Evolutionary conservation across 495 filamentous ascomycete genomes (phyloP).

Genomic region (Hypoxylon crocopeplum): DNA sequence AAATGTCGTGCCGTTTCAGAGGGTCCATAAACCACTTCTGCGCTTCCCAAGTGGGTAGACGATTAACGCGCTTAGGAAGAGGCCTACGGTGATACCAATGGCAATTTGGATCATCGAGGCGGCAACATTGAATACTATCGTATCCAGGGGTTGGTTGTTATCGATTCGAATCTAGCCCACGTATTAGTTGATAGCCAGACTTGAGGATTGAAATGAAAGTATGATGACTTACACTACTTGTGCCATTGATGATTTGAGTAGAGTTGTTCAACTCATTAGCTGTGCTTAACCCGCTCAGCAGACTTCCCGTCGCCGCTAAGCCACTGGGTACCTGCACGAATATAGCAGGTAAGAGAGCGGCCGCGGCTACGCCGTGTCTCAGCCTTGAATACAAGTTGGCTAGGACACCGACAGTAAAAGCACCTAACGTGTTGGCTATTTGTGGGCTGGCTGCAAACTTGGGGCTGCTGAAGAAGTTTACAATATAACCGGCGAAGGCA

Average conservation of each 20-base stretch:
- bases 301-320: constrained; percentile 80
- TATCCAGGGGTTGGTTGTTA: constrained; percentile 53
- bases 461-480: constrained; percentile 78
- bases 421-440: constrained; percentile 83
- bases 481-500: constrained; percentile 82
- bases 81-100: constrained; percentile 89
- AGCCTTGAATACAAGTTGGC: constrained; percentile 88
- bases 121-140: constrained; percentile 81
- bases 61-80: constrained; percentile 84
- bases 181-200: constrained; percentile 5
- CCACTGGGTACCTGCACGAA: constrained; percentile 95
- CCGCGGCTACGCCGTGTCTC: constrained; percentile 84
- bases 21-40: constrained; percentile 87
- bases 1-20: constrained; percentile 55
- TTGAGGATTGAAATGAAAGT: neutral
- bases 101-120: constrained; percentile 91
- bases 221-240: constrained; percentile 30
- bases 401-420: constrained; percentile 82
- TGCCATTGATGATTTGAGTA: constrained; percentile 30
- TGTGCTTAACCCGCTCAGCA: constrained; percentile 83
- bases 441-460: constrained; percentile 80
- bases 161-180: constrained; percentile 22
- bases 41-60: constrained; percentile 94
- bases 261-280: constrained; percentile 76
- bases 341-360: constrained; percentile 89